phyloP scores from a whole-genome alignment of 345 rosid species.

The Punica granatum region DNA sequence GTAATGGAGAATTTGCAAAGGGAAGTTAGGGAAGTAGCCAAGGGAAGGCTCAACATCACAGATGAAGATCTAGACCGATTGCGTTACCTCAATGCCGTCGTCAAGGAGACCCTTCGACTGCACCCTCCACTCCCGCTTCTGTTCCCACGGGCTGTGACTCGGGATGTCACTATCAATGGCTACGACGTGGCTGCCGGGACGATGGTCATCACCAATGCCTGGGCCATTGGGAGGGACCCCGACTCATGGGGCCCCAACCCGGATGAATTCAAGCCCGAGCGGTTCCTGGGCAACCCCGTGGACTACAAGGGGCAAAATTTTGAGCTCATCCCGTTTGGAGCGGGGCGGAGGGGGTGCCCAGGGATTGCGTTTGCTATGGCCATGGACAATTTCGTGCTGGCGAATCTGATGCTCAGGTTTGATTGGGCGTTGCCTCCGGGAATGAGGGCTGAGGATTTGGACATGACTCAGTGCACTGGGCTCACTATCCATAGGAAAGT shows the following conservation, averaged over 20 bases:
- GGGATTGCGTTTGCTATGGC: conserved; percentile 19
- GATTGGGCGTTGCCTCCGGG: conserved; percentile 27
- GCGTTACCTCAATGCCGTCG: conserved; percentile 23
- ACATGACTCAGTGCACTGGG: conserved; percentile 21
- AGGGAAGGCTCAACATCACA: not conserved
- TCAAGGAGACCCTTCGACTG: conserved; percentile 30
- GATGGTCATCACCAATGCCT: conserved; percentile 15
- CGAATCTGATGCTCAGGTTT: conserved; percentile 23
- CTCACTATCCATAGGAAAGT: conserved; percentile 21
- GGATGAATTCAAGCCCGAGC: conserved; percentile 27
- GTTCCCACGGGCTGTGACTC: conserved; percentile 21
- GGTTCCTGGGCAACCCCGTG: conserved; percentile 18
- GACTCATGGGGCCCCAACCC: conserved; percentile 14
- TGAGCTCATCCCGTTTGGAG: conserved; percentile 31
- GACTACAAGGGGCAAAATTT: conserved; percentile 28
- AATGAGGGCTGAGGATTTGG: conserved; percentile 16
- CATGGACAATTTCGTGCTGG: conserved; percentile 13
- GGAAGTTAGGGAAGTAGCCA: conserved; percentile 12
- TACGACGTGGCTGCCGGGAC: conserved; percentile 24
- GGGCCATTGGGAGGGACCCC: conserved; percentile 30
- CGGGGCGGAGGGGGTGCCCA: conserved; percentile 29
- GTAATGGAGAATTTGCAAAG: conserved; percentile 16
- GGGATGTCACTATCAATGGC: conserved; percentile 17
- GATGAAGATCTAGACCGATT: conserved; percentile 15
- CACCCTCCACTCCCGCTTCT: conserved; percentile 33